Percentiles rank a stretch among this genome's conserved stretches.
These are phyloP conservation scores for Pyrenopolyporus hunteri DNA, from an alignment of 495 filamentous ascomycete species.

Conservation along the genomic window DNA sequence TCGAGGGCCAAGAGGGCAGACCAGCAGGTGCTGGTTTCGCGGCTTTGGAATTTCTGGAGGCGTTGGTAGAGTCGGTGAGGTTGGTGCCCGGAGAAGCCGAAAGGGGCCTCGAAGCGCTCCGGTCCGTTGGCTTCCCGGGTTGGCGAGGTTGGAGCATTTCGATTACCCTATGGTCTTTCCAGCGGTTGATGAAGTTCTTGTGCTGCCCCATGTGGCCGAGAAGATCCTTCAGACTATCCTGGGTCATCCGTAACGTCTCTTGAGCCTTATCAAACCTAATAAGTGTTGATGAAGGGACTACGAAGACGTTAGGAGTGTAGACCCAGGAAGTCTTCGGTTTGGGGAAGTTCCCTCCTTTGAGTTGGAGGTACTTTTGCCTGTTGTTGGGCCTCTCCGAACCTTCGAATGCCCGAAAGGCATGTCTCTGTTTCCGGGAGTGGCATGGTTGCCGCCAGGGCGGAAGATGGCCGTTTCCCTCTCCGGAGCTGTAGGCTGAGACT, in stretches of 20 bases:
- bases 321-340: slow-evolving; percentile 46
- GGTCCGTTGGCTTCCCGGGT: too few relatives aligned
- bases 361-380: slow-evolving; percentile 19
- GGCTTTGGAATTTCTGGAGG: too few relatives aligned
- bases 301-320: slow-evolving; percentile 27
- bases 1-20: too few relatives aligned
- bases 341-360: slow-evolving; percentile 28
- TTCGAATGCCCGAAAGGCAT: slow-evolving; percentile 41
- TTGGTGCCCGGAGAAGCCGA: too few relatives aligned
- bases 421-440: slow-evolving; percentile 25
- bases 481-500: slow-evolving; percentile 43
- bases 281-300: slow-evolving; percentile 33
- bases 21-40: too few relatives aligned
- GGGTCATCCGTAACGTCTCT: slow-evolving; percentile 1
- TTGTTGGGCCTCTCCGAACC: slow-evolving; percentile 19
- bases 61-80: too few relatives aligned
- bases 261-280: slow-evolving; percentile 25
- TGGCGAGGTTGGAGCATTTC: background rate
- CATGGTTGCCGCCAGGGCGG: slow-evolving; percentile 39
- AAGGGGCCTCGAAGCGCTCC: too few relatives aligned
- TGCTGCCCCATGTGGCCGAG: background rate
- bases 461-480: slow-evolving; percentile 22
- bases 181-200: background rate
- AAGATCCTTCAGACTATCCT: slow-evolving; percentile 23
- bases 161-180: slow-evolving; percentile 3